Percentiles rank a stretch among this genome's conserved stretches.
Evolutionary conservation across 1,284 basidiomycete species (phyloP).

Genomic region (Leccinum griseonigrum): DNA sequence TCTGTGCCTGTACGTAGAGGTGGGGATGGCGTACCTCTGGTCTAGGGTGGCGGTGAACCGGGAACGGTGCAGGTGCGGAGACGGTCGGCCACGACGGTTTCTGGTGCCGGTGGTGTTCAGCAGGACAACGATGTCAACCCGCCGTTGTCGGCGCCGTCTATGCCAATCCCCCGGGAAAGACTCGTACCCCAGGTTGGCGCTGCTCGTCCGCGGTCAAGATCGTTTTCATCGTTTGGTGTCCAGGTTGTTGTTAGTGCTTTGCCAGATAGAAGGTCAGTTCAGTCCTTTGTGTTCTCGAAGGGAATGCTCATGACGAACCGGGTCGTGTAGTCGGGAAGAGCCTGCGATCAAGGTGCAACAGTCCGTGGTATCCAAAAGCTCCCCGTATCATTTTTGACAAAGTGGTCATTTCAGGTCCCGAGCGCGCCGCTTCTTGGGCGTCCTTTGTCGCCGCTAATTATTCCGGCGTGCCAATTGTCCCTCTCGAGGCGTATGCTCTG

Average conservation of each 20-base stretch:
- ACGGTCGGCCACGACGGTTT: constrained; percentile 6
- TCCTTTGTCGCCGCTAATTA: constrained; percentile 57
- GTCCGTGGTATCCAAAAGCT: constrained; percentile 40
- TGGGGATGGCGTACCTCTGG: not conserved
- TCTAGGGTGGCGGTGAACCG: not conserved
- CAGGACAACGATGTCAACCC: not conserved
- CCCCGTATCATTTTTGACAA: constrained; percentile 72
- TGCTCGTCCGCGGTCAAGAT: constrained; percentile 63
- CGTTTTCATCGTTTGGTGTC: constrained; percentile 65
- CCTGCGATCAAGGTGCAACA: constrained; percentile 12
- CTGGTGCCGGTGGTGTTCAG: not conserved
- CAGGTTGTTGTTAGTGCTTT: not conserved
- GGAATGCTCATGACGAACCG: not conserved
- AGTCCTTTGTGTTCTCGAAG: not conserved
- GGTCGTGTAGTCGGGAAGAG: constrained; percentile 24
- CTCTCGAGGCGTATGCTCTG: constrained; percentile 70
- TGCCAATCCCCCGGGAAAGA: constrained; percentile 52
- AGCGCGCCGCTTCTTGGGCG: constrained; percentile 64
- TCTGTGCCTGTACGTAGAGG: constrained; percentile 31
- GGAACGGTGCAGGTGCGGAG: constrained; percentile 14
- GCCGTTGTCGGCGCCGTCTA: not conserved
- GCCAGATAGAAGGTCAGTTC: constrained; percentile 23
- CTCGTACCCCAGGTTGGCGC: constrained; percentile 56
- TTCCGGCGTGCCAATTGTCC: constrained; percentile 59
- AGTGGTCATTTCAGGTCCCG: constrained; percentile 69